Conservation (phyloP, 768 basidiomycete genomes). For the Pleurotus citrinopileatus region DNA sequence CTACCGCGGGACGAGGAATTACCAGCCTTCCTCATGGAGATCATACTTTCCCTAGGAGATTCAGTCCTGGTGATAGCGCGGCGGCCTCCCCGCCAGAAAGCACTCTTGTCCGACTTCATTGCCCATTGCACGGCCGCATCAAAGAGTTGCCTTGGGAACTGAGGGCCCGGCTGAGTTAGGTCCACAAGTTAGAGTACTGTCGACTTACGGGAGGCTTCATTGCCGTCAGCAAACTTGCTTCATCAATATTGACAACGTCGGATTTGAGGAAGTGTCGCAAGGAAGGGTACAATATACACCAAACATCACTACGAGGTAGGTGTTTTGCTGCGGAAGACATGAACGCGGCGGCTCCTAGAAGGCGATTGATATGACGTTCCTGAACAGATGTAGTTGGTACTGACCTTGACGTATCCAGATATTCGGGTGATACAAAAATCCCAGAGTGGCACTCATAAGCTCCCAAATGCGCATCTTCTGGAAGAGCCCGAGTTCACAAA, state of each 20-base stretch:
- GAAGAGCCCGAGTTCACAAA: slow-evolving; percentile 88
- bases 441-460: slow-evolving; percentile 81
- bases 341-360: slow-evolving; percentile 83
- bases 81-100: slow-evolving; percentile 71
- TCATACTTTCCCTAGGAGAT: slow-evolving; percentile 70
- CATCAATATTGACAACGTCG: slow-evolving; percentile 75
- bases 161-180: slow-evolving; percentile 5
- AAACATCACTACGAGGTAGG: slow-evolving; percentile 84
- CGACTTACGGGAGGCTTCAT: slow-evolving; percentile 77
- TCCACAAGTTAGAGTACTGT: neutral
- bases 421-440: slow-evolving; percentile 94
- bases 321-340: slow-evolving; percentile 83
- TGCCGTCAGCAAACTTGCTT: slow-evolving; percentile 67
- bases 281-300: slow-evolving; percentile 96
- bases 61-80: slow-evolving; percentile 49
- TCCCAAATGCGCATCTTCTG: slow-evolving; percentile 98
- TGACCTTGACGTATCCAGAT: slow-evolving; percentile 94
- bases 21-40: slow-evolving; percentile 56
- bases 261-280: slow-evolving; percentile 82
- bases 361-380: slow-evolving; percentile 5
- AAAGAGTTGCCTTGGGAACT: slow-evolving; percentile 71
- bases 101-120: slow-evolving; percentile 73
- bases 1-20: slow-evolving; percentile 45
- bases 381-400: slow-evolving; percentile 8
- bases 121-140: slow-evolving; percentile 90